phyloP scores from a whole-genome alignment of 2,329 filamentous ascomycete genomes.

The Fusarium sp. region DNA sequence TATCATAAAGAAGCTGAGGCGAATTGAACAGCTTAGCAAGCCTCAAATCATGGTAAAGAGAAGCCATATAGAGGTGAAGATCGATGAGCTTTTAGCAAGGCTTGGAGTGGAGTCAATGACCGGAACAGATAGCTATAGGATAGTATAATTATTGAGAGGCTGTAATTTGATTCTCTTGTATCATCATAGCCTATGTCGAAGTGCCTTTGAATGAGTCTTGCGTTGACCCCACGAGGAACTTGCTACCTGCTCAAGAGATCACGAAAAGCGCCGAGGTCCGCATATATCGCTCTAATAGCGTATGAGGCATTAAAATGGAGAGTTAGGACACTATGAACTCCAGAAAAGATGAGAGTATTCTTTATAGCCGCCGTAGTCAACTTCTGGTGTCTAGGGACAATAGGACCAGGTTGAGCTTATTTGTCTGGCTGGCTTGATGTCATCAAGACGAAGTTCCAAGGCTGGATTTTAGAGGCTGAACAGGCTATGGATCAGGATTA shows the following conservation, averaged over 20 bases:
- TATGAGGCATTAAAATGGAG: too few species aligned
- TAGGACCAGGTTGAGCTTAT: rapidly evolving
- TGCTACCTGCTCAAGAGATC: neutral
- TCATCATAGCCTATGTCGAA: neutral
- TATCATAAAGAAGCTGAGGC: rapidly evolving
- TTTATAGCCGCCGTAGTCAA: neutral
- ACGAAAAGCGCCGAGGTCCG: rapidly evolving
- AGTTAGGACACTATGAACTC: too few species aligned
- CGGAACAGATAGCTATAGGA: neutral
- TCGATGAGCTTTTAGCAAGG: rapidly evolving
- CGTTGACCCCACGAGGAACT: rapidly evolving
- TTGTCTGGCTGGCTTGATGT: neutral
- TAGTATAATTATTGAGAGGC: rapidly evolving
- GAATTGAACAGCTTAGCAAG: rapidly evolving
- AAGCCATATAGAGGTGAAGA: rapidly evolving
- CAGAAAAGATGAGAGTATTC: rapidly evolving
- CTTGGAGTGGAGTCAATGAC: rapidly evolving
- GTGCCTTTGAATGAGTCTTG: rapidly evolving
- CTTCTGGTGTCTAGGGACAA: neutral
- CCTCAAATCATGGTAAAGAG: neutral
- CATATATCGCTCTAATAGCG: rapidly evolving
- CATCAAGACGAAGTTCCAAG: rapidly evolving
- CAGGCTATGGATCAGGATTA: rapidly evolving
- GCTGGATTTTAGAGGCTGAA: rapidly evolving
- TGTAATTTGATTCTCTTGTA: neutral